Evolutionary conservation across 257 asterid species (phyloP).

Genomic region (Solanum ossicruentum): DNA sequence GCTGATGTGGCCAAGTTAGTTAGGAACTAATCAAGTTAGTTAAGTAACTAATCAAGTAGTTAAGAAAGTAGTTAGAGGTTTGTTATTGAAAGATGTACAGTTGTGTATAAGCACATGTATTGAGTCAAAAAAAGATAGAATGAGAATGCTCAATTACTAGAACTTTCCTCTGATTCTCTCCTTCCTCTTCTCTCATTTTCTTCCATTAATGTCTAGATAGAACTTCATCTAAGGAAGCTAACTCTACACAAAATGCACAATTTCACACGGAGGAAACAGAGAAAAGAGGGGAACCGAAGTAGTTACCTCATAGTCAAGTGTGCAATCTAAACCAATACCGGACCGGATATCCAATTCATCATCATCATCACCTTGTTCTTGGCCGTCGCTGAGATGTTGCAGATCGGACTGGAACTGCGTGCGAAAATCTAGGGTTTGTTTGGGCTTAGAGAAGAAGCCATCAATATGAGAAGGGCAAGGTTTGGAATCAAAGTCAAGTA

Average conservation of each 20-base stretch:
- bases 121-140: too few species aligned
- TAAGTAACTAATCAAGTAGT: too few species aligned
- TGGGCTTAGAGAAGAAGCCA: background rate
- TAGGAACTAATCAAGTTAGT: too few species aligned
- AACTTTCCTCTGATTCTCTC: too few species aligned
- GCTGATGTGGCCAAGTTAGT: too few species aligned
- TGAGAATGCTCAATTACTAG: too few species aligned
- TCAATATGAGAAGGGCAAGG: background rate
- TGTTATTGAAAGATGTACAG: too few species aligned
- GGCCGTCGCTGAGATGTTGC: background rate
- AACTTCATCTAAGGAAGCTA: too few species aligned
- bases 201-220: too few species aligned
- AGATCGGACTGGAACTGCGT: background rate
- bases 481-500: background rate
- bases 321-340: slow-evolving; percentile 72
- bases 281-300: background rate
- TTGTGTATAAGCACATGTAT: too few species aligned
- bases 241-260: background rate
- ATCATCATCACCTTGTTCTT: background rate
- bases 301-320: slow-evolving; percentile 74
- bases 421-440: background rate
- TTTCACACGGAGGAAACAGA: background rate
- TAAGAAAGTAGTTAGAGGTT: too few species aligned
- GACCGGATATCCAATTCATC: slow-evolving; percentile 43
- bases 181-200: too few species aligned